Evolutionary conservation across 2,329 filamentous ascomycete species (phyloP).

Genomic region (Monilinia vaccinii-corymbosi): DNA sequence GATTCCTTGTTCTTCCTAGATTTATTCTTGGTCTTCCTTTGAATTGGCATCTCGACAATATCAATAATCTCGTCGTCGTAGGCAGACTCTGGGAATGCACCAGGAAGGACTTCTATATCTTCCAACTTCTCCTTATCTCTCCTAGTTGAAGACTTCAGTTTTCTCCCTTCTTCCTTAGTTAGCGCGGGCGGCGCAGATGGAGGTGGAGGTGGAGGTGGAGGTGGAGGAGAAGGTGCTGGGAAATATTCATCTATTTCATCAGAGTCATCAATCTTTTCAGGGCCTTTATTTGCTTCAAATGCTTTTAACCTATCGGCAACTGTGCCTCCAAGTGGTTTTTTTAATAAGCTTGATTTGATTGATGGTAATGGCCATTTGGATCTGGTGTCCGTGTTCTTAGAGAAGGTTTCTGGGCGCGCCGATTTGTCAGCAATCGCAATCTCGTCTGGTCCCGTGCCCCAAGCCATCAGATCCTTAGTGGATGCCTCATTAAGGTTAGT

Average conservation of each 20-base stretch:
- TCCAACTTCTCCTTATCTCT: constrained; percentile 1
- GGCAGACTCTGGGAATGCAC: background rate
- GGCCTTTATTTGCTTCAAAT: constrained; percentile 40
- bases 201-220: constrained; percentile 34
- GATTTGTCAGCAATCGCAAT: constrained; percentile 44
- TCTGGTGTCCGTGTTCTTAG: constrained; percentile 34
- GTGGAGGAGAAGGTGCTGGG: constrained; percentile 28
- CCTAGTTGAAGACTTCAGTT: background rate
- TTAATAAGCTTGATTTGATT: constrained; percentile 33
- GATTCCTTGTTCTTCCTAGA: constrained; percentile 29
- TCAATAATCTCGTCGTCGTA: constrained; percentile 25
- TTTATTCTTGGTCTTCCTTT: constrained; percentile 35
- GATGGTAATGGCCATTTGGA: constrained; percentile 30
- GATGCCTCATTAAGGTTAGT: constrained; percentile 17
- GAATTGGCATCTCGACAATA: constrained; percentile 40
- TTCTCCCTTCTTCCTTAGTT: constrained; percentile 4
- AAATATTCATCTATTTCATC: constrained; percentile 5
- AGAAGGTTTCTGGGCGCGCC: constrained; percentile 39
- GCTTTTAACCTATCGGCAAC: constrained; percentile 48
- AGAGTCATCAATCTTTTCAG: background rate
- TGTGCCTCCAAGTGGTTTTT: constrained; percentile 42
- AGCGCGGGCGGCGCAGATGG: constrained; percentile 12
- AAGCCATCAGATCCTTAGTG: constrained; percentile 32
- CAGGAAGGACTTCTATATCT: background rate
- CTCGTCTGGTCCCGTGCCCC: constrained; percentile 31